Conservation (phyloP, 352 stramenopile genomes). For the Phytophthora pseudosyringae region DNA sequence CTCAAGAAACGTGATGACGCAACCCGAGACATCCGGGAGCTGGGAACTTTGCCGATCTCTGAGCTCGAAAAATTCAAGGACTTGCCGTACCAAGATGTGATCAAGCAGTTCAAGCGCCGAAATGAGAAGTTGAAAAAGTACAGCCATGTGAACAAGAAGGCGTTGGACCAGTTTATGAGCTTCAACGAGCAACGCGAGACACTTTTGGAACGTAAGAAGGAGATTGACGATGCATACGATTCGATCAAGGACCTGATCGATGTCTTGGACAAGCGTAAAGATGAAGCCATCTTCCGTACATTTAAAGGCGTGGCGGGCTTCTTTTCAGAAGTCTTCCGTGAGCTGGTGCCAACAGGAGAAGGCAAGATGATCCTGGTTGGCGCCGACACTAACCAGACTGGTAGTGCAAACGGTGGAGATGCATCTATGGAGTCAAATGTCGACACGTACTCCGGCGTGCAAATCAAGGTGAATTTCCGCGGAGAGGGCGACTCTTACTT, state of each 20-base stretch:
- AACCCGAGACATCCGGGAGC: constrained; percentile 96
- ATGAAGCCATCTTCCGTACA: constrained; percentile 98
- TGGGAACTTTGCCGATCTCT: constrained; percentile 95
- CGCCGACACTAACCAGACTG: constrained; percentile 57
- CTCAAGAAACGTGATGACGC: constrained; percentile 94
- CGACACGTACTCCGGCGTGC: constrained; percentile 96
- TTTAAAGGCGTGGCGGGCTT: constrained; percentile 98
- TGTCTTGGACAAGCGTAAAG: constrained; percentile 96
- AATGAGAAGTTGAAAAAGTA: constrained; percentile 98
- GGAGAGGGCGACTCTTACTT: constrained; percentile 96
- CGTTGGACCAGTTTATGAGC: constrained; percentile 99
- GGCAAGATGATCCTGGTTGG: constrained; percentile 97
- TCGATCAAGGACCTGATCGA: constrained; percentile 91
- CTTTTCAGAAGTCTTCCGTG: constrained; percentile 98
- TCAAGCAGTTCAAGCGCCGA: constrained; percentile 94
- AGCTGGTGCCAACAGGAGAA: constrained; percentile 97
- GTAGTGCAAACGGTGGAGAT: constrained; percentile 24
- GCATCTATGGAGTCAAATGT: constrained; percentile 59
- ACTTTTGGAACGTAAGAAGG: constrained; percentile 95
- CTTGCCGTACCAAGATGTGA: constrained; percentile 91
- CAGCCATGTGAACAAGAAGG: constrained; percentile 99
- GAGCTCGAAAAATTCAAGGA: constrained; percentile 94
- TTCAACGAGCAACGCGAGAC: constrained; percentile 94
- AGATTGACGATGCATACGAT: constrained; percentile 95
- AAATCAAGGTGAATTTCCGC: constrained; percentile 98